Conservation (phyloP, 116 monocot genomes). For the Iris pallida region DNA sequence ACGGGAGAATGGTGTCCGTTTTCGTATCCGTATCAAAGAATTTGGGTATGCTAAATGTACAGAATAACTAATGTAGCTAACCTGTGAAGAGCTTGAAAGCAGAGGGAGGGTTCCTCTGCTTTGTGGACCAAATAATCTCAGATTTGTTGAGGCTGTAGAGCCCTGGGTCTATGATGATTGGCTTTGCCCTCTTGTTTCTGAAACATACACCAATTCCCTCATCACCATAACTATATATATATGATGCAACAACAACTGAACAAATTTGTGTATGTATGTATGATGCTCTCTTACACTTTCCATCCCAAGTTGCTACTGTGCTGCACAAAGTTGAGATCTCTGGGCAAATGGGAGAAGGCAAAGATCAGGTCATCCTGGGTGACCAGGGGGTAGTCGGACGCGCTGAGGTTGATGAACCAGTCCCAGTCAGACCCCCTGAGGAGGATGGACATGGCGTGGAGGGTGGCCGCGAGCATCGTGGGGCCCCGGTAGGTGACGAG, state of each 20-base stretch:
- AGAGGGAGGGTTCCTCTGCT: constrained; percentile 55
- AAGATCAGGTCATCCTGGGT: constrained; percentile 96
- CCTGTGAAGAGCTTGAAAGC: constrained; percentile 90
- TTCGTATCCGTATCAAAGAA: too few species aligned
- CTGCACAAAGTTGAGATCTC: constrained; percentile 73
- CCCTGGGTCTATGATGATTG: constrained; percentile 73
- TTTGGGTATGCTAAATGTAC: neutral
- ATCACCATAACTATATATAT: neutral
- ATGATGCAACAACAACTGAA: constrained; percentile 2
- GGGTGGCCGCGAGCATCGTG: constrained; percentile 86
- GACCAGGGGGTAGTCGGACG: constrained; percentile 83
- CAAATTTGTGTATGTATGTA: neutral
- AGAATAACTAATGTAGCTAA: constrained; percentile 1
- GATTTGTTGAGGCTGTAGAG: constrained; percentile 58
- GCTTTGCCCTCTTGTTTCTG: constrained; percentile 85
- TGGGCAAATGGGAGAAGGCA: constrained; percentile 76
- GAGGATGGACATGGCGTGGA: constrained; percentile 75
- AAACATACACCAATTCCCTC: neutral
- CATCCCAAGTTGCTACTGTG: constrained; percentile 81
- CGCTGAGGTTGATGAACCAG: constrained; percentile 97
- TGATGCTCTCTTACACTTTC: constrained; percentile 59
- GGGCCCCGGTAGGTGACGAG: constrained; percentile 89
- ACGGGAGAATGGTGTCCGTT: too few species aligned
- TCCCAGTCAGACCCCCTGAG: constrained; percentile 71
- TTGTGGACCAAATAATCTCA: constrained; percentile 55